These are phyloP conservation scores for Oehlia diaphana DNA, from an alignment of 192 early-diverging fungal species.

Conservation along the genomic window DNA sequence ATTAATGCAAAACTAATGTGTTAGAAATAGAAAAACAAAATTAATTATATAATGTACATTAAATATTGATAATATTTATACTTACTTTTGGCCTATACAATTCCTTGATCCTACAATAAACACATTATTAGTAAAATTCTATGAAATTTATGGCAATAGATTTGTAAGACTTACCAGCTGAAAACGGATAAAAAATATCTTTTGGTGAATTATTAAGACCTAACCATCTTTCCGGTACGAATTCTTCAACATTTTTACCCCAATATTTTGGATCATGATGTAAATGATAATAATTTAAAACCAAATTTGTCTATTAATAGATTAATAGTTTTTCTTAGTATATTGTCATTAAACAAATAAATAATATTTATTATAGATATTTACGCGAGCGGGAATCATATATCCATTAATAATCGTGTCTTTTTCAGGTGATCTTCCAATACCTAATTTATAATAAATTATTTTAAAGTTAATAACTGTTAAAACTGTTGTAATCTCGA, in stretches of 20 bases:
- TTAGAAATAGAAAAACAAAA: too few relatives aligned
- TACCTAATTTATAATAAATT: background rate
- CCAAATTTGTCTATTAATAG: conserved; percentile 14
- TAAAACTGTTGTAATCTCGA: background rate
- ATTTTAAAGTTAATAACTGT: background rate
- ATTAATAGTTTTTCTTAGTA: background rate
- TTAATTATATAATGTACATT: too few relatives aligned
- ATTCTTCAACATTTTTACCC: conserved; percentile 21
- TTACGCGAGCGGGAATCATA: conserved; percentile 17
- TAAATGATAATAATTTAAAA: background rate
- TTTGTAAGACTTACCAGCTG: background rate
- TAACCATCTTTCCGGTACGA: conserved; percentile 25
- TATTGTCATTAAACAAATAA: too few relatives aligned
- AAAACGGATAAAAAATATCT: conserved; percentile 26
- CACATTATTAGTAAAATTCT: too few relatives aligned
- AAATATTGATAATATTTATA: too few relatives aligned
- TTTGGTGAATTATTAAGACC: background rate
- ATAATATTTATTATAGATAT: background rate
- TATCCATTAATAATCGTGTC: conserved; percentile 12
- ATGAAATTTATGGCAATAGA: too few relatives aligned
- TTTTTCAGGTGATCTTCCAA: background rate
- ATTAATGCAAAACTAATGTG: too few relatives aligned
- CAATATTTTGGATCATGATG: conserved; percentile 18
- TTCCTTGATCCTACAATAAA: too few relatives aligned
- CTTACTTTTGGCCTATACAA: too few relatives aligned